Evolutionary conservation across 2,329 filamentous ascomycete species (phyloP), one percentile per base, ranked within the genome.

Genomic region (Nannizzia gypsea): DNA sequence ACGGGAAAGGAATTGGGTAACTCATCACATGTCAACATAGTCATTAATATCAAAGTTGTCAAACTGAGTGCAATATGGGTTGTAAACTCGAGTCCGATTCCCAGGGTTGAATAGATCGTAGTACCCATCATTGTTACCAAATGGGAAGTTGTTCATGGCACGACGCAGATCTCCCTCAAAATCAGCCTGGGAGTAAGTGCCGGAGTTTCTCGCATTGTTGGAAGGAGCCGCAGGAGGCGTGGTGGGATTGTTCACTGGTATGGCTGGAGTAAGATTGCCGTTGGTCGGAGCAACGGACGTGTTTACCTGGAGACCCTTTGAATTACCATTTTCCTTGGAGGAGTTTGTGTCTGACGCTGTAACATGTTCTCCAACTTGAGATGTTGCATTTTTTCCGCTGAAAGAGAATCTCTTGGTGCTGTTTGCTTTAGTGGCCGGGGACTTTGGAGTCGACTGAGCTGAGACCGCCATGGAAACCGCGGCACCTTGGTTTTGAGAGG

Each of bases 21-120:
- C 26, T 26, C 46, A 5, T 61, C 28, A 64, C 44, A 61, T 38
- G 20, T 61, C 40, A 46, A 63, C 44, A 59, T 63, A 67, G 17
- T 66, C 64, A 17, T 59, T 64, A 13, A 71, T 63, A 40, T 69
- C 63, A 55, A 67, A 71, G 8, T 61, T 62, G 57, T 71, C 63
- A 48, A 70, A 71, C 36, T 67, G 66, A 59, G 67, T 59, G 58
- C 63, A 54, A n/a, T 63, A 64, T 15, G 68, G 68, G 46, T 69
- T 66, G 54, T 67, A 70, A 20, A 59, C 62, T 17, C 64, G 63
- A n/a, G 46, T 56, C 3, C 58, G 57, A 40, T 64, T 54, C 1
- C 60, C 48, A 0, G 67, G 67, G 56, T 68, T 66, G 59, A 70
- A 71, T 40, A 67, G 64, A 6, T 61, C 58, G 31, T 66, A 66